A percentile compares a stretch with the other conserved stretches of the same genome.
Evolutionary conservation across 179 eudicot genomes (phyloP).

Genomic region (Gypsophila paniculata): DNA sequence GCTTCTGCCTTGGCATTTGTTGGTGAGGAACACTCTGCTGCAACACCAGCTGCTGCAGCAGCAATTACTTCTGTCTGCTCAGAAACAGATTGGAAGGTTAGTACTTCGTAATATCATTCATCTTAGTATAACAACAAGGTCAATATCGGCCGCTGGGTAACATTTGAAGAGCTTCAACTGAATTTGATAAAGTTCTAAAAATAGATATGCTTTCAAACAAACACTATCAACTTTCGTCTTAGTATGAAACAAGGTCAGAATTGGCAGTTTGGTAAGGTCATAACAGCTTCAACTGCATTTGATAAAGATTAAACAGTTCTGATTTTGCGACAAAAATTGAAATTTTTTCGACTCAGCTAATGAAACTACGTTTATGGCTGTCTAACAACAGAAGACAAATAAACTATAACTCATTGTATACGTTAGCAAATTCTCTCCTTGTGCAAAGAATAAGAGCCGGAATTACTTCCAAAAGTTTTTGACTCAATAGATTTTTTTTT

Average conservation of each 20-base stretch:
- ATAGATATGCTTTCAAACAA: not conserved
- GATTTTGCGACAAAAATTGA: no score
- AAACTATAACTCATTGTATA: not conserved
- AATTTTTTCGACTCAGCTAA: not conserved
- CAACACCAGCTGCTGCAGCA: conserved; percentile 98
- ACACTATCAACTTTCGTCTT: not conserved
- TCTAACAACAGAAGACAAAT: not conserved
- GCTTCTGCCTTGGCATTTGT: conserved; percentile 83
- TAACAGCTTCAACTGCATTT: no score
- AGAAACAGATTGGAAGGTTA: conserved; percentile 19
- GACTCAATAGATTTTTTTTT: not conserved
- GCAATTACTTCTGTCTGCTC: conserved; percentile 98
- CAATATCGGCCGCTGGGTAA: conserved; percentile 2
- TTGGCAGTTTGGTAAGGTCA: no score
- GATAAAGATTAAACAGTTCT: no score
- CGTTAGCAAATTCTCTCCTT: not conserved
- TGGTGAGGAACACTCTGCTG: conserved; percentile 80
- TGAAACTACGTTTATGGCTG: not conserved
- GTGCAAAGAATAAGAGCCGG: not conserved
- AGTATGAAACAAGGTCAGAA: no score
- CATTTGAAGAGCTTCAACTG: not conserved
- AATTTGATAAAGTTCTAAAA: not conserved
- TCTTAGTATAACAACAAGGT: not conserved
- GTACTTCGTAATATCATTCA: conserved; percentile 3
- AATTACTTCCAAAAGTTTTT: not conserved